A percentile compares a stretch with the other conserved stretches of the same genome.
phyloP scores from a whole-genome alignment of 2,329 filamentous ascomycete species.

The Teratosphaeria pseudoeucalypti region DNA sequence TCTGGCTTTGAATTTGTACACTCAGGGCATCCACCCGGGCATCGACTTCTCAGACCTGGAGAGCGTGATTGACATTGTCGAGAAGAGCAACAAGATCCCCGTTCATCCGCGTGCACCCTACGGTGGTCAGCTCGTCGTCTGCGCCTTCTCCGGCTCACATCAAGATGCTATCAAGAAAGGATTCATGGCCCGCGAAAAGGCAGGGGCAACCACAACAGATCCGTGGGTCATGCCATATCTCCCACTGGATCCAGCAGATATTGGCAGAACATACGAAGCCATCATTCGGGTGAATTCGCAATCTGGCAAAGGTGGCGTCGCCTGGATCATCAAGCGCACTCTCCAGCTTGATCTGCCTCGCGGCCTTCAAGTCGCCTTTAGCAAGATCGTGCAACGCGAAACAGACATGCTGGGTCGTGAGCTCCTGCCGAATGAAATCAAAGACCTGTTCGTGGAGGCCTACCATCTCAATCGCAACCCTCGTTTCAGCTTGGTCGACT shows the following conservation, averaged over 20 bases:
- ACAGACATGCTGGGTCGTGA: constrained; percentile 77
- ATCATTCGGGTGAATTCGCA: constrained; percentile 97
- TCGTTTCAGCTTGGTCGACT: constrained; percentile 79
- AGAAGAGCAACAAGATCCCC: constrained; percentile 89
- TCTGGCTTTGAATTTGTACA: constrained; percentile 86
- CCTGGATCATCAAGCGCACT: constrained; percentile 85
- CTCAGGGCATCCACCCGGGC: constrained; percentile 73
- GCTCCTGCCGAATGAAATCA: constrained; percentile 73
- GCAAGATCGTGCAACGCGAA: constrained; percentile 69
- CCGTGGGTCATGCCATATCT: constrained; percentile 84
- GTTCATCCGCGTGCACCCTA: constrained; percentile 85
- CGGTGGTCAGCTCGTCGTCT: constrained; percentile 81
- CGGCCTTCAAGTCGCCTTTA: constrained; percentile 84
- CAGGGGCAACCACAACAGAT: constrained; percentile 50
- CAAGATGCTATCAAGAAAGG: constrained; percentile 94
- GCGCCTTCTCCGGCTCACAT: constrained; percentile 82
- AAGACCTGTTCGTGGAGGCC: constrained; percentile 73
- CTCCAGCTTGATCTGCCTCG: constrained; percentile 87
- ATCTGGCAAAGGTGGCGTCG: constrained; percentile 85
- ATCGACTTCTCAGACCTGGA: constrained; percentile 89
- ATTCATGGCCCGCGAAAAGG: constrained; percentile 59
- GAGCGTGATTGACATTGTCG: constrained; percentile 76
- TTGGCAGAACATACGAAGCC: constrained; percentile 93
- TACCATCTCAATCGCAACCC: constrained; percentile 80
- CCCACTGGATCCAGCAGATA: constrained; percentile 83